phyloP scores from a whole-genome alignment of 495 filamentous ascomycete species.

The Hypomontagnella submonticulosa region DNA sequence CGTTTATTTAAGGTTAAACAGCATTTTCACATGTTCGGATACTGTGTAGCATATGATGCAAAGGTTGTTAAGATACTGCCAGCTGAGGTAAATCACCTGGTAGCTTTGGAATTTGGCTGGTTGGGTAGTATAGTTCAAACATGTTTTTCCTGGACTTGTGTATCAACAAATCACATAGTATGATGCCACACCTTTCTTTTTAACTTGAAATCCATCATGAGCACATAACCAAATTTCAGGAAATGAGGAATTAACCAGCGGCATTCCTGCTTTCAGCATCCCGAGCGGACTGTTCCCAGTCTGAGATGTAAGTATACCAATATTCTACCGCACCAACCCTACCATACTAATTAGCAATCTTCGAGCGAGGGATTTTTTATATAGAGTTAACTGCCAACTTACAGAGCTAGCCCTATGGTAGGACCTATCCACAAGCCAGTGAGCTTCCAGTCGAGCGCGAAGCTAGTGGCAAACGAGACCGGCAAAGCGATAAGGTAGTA shows the following conservation, averaged over 20 bases:
- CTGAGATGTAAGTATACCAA: constrained; percentile 70
- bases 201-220: neutral
- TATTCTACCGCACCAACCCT: constrained; percentile 73
- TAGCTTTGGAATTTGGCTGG: no score
- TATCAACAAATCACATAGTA: neutral
- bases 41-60: constrained; percentile 8
- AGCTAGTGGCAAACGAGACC: constrained; percentile 79
- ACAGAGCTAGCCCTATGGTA: constrained; percentile 72
- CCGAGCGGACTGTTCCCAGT: constrained; percentile 78
- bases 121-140: no score
- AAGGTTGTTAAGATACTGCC: neutral
- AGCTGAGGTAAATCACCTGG: no score
- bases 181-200: neutral
- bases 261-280: constrained; percentile 77
- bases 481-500: constrained; percentile 91
- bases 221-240: neutral
- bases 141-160: no score
- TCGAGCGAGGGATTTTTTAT: neutral
- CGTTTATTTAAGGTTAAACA: constrained; percentile 17
- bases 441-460: constrained; percentile 77
- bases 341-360: constrained; percentile 33
- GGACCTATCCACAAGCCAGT: constrained; percentile 86
- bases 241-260: constrained; percentile 54
- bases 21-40: neutral
- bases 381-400: constrained; percentile 37